Base-by-base conservation (phyloP, 768 basidiomycete genomes). In the Pulveroboletus sp. region DNA sequence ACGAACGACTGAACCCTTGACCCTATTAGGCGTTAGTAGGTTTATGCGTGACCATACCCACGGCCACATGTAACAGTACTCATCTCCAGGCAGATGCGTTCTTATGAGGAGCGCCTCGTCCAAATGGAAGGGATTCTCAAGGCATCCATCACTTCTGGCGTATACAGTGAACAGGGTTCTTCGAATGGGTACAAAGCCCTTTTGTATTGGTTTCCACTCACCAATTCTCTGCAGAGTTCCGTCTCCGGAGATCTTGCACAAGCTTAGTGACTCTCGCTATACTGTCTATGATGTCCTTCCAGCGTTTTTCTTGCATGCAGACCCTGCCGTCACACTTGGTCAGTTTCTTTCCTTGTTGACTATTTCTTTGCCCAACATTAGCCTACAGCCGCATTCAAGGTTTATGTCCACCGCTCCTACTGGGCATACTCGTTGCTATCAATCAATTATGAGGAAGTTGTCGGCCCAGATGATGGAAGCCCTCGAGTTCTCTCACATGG, bases 251-350 rank as follows among this genome's bases (percentile, higher is more conserved):
- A 78, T 93, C 32, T 75, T 99, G 59, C 84, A 84, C 63, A 97
- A 99, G 70, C 80, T 99, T 21, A 91, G 88, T 53, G 97, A 99
- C 70, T 97, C 95, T 6, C 81, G 90, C 36, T 98, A 94, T 70
- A 94, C 92, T 13, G 94, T 98, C 14, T 99, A 87, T 69, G 97
- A 99, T 64, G 97, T 99, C 7, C 80, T 99, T 40, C 93, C 94
- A 4, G 79, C 90, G 6, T 99, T 99, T 77, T 98, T 98, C 81
- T 82, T 79, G 51, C 89, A 94, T 63, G 65, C 75, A 16, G 94
- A 98, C 58, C 77, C 85, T 32, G 85, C 87, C 78, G 83, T 98
- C 55, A 79, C 83, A 11, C 78, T 97, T 35, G 88, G 90, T 89
- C 50, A 45, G 83, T 67, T 34, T 43, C n/a, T 29, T 17, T 52